Percentiles rank a stretch among this genome's conserved stretches.
Conservation (phyloP, 768 basidiomycete species). For the Fomitopsis serialis region DNA sequence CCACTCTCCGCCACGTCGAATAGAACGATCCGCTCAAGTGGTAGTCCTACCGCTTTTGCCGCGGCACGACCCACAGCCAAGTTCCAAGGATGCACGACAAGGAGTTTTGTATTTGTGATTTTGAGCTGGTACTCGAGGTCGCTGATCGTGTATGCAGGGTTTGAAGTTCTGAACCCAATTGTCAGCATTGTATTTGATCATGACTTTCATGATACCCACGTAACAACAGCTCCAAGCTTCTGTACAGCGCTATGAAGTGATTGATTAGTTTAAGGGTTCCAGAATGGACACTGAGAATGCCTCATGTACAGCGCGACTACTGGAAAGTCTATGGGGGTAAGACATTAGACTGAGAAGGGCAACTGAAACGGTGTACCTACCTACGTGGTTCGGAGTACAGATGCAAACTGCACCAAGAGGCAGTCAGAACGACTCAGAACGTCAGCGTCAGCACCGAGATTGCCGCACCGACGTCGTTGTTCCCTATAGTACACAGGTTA, state of each 20-base stretch:
- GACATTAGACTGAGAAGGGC: too few relatives aligned
- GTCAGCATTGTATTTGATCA: neutral
- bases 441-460: too few relatives aligned
- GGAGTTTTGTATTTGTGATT: conserved; percentile 13
- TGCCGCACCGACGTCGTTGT: conserved; percentile 34
- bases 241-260: conserved; percentile 37
- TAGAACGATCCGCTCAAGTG: conserved; percentile 14
- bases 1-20: conserved; percentile 5
- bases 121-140: conserved; percentile 24
- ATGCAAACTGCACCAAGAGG: conserved; percentile 14
- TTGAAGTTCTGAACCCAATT: conserved; percentile 16
- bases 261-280: neutral
- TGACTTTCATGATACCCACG: conserved; percentile 31
- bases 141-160: conserved; percentile 22
- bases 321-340: conserved; percentile 8
- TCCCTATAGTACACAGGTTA: too few relatives aligned
- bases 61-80: conserved; percentile 16
- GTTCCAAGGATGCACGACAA: conserved; percentile 18
- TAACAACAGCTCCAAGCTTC: conserved; percentile 48
- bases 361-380: conserved; percentile 5
- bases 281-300: neutral
- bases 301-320: conserved; percentile 8
- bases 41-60: conserved; percentile 11
- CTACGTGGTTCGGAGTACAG: conserved; percentile 23
- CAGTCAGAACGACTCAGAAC: neutral